Base-by-base conservation (phyloP, 306 rosid species). In the Vachellia pachyceras region DNA sequence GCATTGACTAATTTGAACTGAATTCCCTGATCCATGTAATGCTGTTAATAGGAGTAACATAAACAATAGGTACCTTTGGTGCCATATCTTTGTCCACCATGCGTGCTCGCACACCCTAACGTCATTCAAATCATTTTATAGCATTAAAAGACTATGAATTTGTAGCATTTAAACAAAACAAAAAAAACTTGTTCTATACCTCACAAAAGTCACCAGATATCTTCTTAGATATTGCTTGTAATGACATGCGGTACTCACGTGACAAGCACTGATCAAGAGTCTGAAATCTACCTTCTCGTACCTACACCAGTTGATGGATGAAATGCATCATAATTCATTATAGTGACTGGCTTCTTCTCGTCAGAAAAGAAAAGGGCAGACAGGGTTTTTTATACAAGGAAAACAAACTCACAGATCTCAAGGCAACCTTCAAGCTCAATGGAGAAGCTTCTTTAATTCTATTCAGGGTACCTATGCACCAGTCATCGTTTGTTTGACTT, bases 31-130 rank as follows among this genome's bases (percentile, higher is more conserved):
- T 7, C 45, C 7, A 41, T 41, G 45, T 41, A 7, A 41, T 41
- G 45, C 7, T 41, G 10, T 6, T 41, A 41, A 41, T 41, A 41
- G 46, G 46, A 20, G 25, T 55, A 1, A 39, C n/a, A 29, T 13
- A 73, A 79, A 7, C 0, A 44, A 37, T 63, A 6, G 15, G n/a
- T 90, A 95, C 97, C 99, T 93, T 93, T 18, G 98, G 97, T 44
- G 86, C 85, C 69, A 83, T 65, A 86, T 95, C 97, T 80, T 87
- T 93, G 83, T 95, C 97, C 79, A 95, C 92, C 84, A 95, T 46
- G 10, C 95, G 90, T 13, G 97, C 94, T 75, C 99, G 92, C 57
- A 95, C 89, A 10, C 99, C 97, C 99, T 95, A 49, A n/a, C n/a
- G n/a, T n/a, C 23, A 65, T 73, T 85, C 52, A 81, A 70, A 85